A percentile compares a stretch with the other conserved stretches of the same genome.
Evolutionary conservation across 2,329 filamentous ascomycete genomes (phyloP).

Genomic region (Pseudocercospora vitis): DNA sequence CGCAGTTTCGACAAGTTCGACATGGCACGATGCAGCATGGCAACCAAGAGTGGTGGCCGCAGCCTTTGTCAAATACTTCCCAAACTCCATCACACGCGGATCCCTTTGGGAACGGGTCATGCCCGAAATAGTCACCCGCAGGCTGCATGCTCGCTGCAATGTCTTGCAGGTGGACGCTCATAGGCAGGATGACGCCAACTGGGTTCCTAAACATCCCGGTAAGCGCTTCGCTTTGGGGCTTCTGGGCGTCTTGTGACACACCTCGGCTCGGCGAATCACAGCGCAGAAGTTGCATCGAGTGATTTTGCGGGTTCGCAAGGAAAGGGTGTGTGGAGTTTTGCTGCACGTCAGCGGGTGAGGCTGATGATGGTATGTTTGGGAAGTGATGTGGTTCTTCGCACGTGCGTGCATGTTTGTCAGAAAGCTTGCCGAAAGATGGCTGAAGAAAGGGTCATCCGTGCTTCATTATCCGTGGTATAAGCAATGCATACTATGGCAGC

Average conservation of each 20-base stretch:
- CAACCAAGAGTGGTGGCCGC: too few species aligned
- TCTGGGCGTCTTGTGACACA: constrained; percentile 1
- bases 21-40: too few species aligned
- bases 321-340: too few species aligned
- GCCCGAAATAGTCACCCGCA: too few species aligned
- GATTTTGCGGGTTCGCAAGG: too few species aligned
- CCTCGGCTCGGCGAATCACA: not conserved
- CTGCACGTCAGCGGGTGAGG: not conserved
- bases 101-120: too few species aligned
- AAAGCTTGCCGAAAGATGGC: too few species aligned
- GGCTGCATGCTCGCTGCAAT: not conserved
- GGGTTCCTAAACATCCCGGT: not conserved
- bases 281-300: too few species aligned
- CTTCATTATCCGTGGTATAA: constrained; percentile 10
- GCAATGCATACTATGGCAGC: not conserved
- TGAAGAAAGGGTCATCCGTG: constrained; percentile 8
- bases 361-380: not conserved
- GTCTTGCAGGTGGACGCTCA: not conserved
- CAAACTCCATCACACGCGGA: not conserved
- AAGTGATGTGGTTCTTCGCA: too few species aligned
- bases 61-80: constrained; percentile 2
- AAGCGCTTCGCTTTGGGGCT: too few species aligned
- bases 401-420: too few species aligned
- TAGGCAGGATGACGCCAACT: not conserved
- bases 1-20: too few species aligned